Base-by-base conservation (phyloP, 257 asterid genomes). In the Salvia hispanica region DNA sequence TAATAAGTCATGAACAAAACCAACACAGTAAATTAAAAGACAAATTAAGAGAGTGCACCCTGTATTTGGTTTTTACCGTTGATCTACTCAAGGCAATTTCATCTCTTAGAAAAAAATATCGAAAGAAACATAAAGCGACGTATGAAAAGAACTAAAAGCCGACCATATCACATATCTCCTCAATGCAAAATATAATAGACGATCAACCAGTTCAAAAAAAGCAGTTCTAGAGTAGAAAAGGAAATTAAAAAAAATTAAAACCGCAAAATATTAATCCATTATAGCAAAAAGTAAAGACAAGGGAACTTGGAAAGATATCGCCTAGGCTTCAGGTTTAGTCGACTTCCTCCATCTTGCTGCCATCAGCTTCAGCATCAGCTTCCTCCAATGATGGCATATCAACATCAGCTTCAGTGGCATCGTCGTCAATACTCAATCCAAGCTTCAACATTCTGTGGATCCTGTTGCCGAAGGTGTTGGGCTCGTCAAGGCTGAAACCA, bases 341-440 rank as follows among this genome's bases (percentile, higher is more conserved):
- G 10, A 85, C 91, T 25, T 85, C 91, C 68, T 85, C 92, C 92
- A 85, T 85, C 85, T 85, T 85, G 80, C 85, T 79, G 40, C 88
- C 88, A 42, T 79, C 88, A 0, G 86, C 88, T 52, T 83, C 92
- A 34, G 79, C 87, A 59, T 81, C 92, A 1, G 80, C 81, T n/a
- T 86, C 92, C 79, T 83, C 92, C 77, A 83, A 64, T 0, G 87
- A 39, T 1, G 90, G 92, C 90, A 84, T 81, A 47, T 83, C 89
- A 5, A 50, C 79, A 62, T 86, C 90, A 2, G 73, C 92, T 6
- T 81, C 92, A 2, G 67, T 79, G 0, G 80, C 73, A 42, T 83
- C 92, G 0, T 86, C 92, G 2, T 86, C 92, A 43, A 86, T 83
- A 85, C 92, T 86, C 48, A 86, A 66, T 2, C 93, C 93, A n/a